Base-by-base conservation (phyloP, 2,329 filamentous ascomycete species). In the Diaporthe ilicicola region DNA sequence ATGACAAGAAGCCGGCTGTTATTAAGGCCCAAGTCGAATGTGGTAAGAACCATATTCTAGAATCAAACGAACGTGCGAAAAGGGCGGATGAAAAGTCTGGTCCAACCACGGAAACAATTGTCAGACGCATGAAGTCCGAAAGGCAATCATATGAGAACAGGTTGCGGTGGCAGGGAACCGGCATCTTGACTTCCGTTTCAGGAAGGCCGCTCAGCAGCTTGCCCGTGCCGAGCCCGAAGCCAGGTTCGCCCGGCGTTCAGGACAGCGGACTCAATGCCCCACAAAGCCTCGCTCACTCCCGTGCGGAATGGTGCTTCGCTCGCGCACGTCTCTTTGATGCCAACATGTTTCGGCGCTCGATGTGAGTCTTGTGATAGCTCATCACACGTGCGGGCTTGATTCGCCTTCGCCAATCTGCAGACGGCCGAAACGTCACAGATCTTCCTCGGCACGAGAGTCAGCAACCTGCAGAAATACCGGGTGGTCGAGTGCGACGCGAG, bases 341-440 rank as follows among this genome's bases (percentile, higher is more conserved):
- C 42, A 62, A 48, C 59, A 50, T 50, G 44, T 50, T 50, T 64
- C 59, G 29, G 34, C 44, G n/a, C 44, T 50, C 44, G 59, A 64
- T 37, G 44, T 8, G 32, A 64, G 42, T 17, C 34, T 59, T 22
- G 55, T 61, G 55, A 44, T 24, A 50, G 44, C 29, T 44, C 59
- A 50, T 64, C 44, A 34, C 44, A 50, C 29, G 44, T 19, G 44
- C 59, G 37, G 29, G 12, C 29, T 50, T 64, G 59, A 27, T 50
- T 64, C n/a, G 32, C n/a, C n/a, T n/a, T n/a, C n/a, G 44, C 59
- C 29, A 64, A 64, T 50, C 59, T 64, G 59, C 59, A 64, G 59
- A 44, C 13, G 44, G 59, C 59, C 59, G 44, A 64, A 50, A 64
- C 44, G 59, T 50, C 44, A 64, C 59, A 64, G 59, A 50, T 37